Conservation (phyloP, 2,329 filamentous ascomycete genomes). For the Chrysosphaeria jannelii region DNA sequence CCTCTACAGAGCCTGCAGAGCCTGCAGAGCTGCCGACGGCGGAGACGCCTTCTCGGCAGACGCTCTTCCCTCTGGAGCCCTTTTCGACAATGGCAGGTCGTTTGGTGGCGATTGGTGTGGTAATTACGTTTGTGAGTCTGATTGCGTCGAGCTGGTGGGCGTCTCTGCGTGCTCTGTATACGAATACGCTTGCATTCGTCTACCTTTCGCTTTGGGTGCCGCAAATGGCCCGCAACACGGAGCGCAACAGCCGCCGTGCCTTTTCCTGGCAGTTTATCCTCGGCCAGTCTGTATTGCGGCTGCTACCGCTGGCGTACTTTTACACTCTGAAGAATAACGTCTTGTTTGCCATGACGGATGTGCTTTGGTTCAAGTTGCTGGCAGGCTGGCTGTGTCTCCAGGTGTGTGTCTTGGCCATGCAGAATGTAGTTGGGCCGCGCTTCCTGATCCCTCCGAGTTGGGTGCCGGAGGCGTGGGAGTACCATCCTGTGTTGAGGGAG, state of each 20-base stretch:
- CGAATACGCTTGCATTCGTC: slow-evolving; percentile 32
- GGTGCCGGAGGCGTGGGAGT: slow-evolving; percentile 63
- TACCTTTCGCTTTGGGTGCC: slow-evolving; percentile 84
- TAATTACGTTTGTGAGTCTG: slow-evolving; percentile 25
- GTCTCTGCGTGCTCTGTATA: slow-evolving; percentile 20
- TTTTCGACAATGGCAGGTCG: slow-evolving; percentile 26
- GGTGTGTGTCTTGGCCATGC: slow-evolving; percentile 43
- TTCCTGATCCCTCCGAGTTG: slow-evolving; percentile 48
- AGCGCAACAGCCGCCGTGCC: slow-evolving; percentile 73
- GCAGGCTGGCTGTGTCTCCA: slow-evolving; percentile 70
- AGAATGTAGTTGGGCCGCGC: slow-evolving; percentile 67
- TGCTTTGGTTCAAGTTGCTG: slow-evolving; percentile 29
- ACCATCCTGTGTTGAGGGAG: slow-evolving; percentile 66
- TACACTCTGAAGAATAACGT: slow-evolving; percentile 54
- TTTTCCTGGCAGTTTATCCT: slow-evolving; percentile 76
- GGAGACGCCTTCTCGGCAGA: slow-evolving; percentile 8
- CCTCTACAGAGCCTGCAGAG: slow-evolving; percentile 6
- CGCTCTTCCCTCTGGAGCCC: slow-evolving; percentile 9
- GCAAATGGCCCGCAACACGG: slow-evolving; percentile 70
- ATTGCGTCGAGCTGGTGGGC: slow-evolving; percentile 30
- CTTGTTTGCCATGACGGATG: slow-evolving; percentile 43
- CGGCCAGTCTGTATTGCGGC: slow-evolving; percentile 50
- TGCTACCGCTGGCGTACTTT: slow-evolving; percentile 64
- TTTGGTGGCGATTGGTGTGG: slow-evolving; percentile 22
- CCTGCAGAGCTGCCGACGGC: slow-evolving; percentile 7